These are phyloP conservation scores for Buxus sempervirens DNA, from an alignment of 164 flowering plant genomes.

Conservation along the genomic window DNA sequence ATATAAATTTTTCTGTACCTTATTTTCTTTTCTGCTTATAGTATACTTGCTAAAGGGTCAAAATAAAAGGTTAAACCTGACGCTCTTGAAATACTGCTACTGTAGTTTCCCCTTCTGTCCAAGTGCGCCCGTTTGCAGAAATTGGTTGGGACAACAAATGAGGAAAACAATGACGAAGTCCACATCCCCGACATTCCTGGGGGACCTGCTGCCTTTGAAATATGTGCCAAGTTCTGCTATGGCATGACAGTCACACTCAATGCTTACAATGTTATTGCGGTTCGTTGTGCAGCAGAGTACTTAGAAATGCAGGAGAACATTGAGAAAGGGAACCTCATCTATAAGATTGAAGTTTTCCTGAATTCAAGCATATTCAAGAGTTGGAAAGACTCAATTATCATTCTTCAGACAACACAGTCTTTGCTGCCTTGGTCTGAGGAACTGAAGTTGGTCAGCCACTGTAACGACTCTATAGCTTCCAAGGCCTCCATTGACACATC, in stretches of 20 bases:
- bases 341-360: conserved; percentile 78
- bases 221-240: conserved; percentile 81
- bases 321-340: conserved; percentile 72
- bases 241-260: conserved; percentile 80
- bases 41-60: too few species aligned
- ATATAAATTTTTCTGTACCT: too few species aligned
- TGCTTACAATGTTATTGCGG: conserved; percentile 75
- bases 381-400: conserved; percentile 84
- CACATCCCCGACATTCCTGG: conserved; percentile 68
- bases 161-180: conserved; percentile 48
- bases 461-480: conserved; percentile 67
- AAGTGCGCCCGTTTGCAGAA: conserved; percentile 70
- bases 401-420: conserved; percentile 60
- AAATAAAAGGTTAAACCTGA: background rate
- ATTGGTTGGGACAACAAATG: conserved; percentile 38
- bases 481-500: conserved; percentile 63
- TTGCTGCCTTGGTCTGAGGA: conserved; percentile 64
- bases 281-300: conserved; percentile 78
- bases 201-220: conserved; percentile 74
- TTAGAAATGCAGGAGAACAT: conserved; percentile 67
- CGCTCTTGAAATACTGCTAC: background rate
- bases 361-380: conserved; percentile 62
- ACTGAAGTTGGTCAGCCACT: conserved; percentile 56
- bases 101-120: conserved; percentile 73
- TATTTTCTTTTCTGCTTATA: too few species aligned